These are phyloP conservation scores for Chlorella ohadii DNA, from an alignment of 139 green algal genomes.

Conservation along the genomic window DNA sequence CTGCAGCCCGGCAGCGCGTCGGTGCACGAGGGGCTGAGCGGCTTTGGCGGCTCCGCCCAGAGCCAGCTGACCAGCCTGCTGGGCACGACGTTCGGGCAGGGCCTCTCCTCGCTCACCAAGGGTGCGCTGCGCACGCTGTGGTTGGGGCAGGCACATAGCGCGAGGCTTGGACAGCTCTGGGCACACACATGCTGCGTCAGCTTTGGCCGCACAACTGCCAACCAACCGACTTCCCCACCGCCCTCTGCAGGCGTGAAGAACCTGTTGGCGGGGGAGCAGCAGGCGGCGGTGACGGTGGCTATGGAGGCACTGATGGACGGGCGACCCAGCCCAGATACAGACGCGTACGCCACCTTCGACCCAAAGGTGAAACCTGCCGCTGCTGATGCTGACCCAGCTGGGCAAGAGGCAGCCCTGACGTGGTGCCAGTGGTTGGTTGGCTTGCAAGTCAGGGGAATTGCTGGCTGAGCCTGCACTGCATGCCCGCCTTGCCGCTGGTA, in stretches of 20 bases:
- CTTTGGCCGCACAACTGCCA: too few species aligned
- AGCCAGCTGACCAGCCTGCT: conserved; percentile 92
- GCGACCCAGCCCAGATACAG: conserved; percentile 65
- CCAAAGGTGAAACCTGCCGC: conserved; percentile 67
- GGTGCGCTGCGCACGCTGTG: conserved; percentile 31
- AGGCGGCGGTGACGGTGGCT: conserved; percentile 82
- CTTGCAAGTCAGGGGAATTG: too few species aligned
- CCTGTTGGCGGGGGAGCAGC: conserved; percentile 80
- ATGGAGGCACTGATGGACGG: conserved; percentile 94
- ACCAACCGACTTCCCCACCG: too few species aligned
- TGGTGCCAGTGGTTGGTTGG: too few species aligned
- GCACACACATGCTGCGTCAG: neutral
- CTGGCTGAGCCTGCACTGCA: too few species aligned
- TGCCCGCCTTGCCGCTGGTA: too few species aligned
- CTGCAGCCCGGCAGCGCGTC: neutral
- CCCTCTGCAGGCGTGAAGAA: conserved; percentile 83
- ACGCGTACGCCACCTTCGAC: conserved; percentile 89
- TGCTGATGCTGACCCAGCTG: neutral
- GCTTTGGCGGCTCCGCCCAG: conserved; percentile 42
- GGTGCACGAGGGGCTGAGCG: conserved; percentile 18
- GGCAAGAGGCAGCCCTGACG: too few species aligned
- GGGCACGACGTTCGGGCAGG: conserved; percentile 92
- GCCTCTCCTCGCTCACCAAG: conserved; percentile 88
- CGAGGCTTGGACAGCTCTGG: neutral
- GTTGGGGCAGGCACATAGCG: too few species aligned